These are phyloP conservation scores for Iris pallida DNA, from an alignment of 116 monocot genomes.

Conservation along the genomic window DNA sequence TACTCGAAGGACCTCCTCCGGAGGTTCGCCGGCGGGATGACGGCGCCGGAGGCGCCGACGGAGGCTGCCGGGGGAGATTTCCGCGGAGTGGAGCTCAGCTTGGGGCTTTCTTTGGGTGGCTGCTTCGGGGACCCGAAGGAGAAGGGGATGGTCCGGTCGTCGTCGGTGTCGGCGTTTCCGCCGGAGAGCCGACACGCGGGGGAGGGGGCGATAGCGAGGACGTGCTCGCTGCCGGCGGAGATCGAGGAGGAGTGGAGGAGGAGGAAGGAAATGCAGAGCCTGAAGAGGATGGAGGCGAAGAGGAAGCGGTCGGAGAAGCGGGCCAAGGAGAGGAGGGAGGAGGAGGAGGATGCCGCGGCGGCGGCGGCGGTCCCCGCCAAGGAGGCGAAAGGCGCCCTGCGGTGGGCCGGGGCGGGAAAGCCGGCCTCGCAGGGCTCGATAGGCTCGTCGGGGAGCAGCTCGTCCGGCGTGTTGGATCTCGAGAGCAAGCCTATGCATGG, in stretches of 20 bases:
- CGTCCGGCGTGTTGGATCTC: constrained; percentile 22
- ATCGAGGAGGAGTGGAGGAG: constrained; percentile 47
- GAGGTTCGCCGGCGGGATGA: constrained; percentile 16
- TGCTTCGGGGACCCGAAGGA: constrained; percentile 39
- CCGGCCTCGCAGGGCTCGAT: constrained; percentile 7
- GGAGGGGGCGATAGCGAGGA: constrained; percentile 25
- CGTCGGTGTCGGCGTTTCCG: constrained; percentile 33
- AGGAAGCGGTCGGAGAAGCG: constrained; percentile 46
- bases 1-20: constrained; percentile 37
- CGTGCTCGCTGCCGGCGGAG: constrained; percentile 66
- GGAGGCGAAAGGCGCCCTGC: not conserved
- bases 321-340: not conserved
- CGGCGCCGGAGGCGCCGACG: constrained; percentile 2
- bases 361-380: too few relatives aligned
- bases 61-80: constrained; percentile 6
- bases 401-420: not conserved
- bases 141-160: constrained; percentile 35
- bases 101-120: constrained; percentile 62
- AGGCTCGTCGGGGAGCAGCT: constrained; percentile 51
- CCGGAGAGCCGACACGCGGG: constrained; percentile 8
- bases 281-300: constrained; percentile 58
- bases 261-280: constrained; percentile 45
- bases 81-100: constrained; percentile 51
- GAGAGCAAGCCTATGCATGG: constrained; percentile 33
- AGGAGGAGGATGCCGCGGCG: not conserved